Evolutionary conservation across 2,329 filamentous ascomycete species (phyloP).

Genomic region (Penicillium olsonii): DNA sequence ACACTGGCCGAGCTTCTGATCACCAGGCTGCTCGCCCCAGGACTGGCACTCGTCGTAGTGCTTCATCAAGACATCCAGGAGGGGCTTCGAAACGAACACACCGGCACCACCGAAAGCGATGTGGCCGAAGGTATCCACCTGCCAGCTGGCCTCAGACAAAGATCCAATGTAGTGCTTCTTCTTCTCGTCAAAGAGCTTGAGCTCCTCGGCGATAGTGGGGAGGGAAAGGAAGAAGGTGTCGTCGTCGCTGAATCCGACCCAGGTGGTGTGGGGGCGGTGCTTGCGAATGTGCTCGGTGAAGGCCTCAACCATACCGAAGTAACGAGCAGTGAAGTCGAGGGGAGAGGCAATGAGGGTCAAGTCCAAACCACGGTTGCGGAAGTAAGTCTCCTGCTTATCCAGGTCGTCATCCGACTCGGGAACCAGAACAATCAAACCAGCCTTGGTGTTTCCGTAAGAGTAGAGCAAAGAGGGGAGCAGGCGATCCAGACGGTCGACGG

Average conservation of each 20-base stretch:
- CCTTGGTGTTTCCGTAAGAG: conserved; percentile 45
- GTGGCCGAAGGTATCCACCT: conserved; percentile 46
- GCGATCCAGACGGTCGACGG: conserved; percentile 44
- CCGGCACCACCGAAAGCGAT: conserved; percentile 49
- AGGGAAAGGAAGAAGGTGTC: conserved; percentile 48
- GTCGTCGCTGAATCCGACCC: conserved; percentile 47
- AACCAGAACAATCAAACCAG: conserved; percentile 43
- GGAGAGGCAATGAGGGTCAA: conserved; percentile 42
- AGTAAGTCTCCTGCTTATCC: conserved; percentile 42
- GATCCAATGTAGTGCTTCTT: conserved; percentile 48
- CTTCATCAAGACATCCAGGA: conserved; percentile 40
- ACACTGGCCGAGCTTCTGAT: conserved; percentile 47
- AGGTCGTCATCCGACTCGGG: conserved; percentile 44
- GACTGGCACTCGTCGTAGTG: conserved; percentile 46
- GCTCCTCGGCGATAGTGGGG: conserved; percentile 38
- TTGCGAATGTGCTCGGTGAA: conserved; percentile 42
- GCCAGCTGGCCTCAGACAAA: conserved; percentile 46
- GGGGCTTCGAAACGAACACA: conserved; percentile 45
- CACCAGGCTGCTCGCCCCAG: conserved; percentile 45
- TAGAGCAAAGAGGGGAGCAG: conserved; percentile 44
- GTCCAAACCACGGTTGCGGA: conserved; percentile 45
- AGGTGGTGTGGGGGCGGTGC: conserved; percentile 42
- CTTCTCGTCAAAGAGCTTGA: conserved; percentile 41
- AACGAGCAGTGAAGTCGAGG: conserved; percentile 45
- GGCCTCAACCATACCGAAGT: conserved; percentile 45